Percentiles rank a stretch among this genome's conserved stretches.
Evolutionary conservation across 75 land plant species (phyloP).

Genomic region (Picea sitchensis): DNA sequence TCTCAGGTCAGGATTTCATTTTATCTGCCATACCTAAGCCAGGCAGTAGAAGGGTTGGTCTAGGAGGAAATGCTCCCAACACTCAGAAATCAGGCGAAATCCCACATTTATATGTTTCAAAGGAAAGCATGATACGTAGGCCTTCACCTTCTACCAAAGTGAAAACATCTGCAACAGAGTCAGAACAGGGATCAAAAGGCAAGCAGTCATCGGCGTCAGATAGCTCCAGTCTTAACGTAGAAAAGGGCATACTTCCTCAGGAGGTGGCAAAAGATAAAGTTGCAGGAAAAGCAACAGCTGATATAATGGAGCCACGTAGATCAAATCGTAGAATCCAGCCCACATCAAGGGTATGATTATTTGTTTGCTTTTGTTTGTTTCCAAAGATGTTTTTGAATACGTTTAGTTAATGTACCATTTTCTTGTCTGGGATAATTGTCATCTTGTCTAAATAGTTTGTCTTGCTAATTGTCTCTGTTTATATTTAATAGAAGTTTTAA

Average conservation of each 20-base stretch:
- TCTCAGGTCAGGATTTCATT: background rate
- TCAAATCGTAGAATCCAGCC: conserved; percentile 82
- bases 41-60: conserved; percentile 13
- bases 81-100: conserved; percentile 10
- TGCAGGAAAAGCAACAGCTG: conserved; percentile 24
- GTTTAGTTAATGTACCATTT: background rate
- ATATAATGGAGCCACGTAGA: conserved; percentile 53
- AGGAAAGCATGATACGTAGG: background rate
- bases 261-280: conserved; percentile 11
- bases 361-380: background rate
- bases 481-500: too few relatives aligned
- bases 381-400: background rate
- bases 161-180: conserved; percentile 9
- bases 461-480: too few relatives aligned
- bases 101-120: conserved; percentile 17
- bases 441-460: background rate
- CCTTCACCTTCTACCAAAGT: conserved; percentile 16
- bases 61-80: conserved; percentile 6
- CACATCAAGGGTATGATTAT: conserved; percentile 60
- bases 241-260: conserved; percentile 14
- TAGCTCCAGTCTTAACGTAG: conserved; percentile 22
- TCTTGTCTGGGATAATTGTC: background rate
- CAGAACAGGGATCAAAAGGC: conserved; percentile 21
- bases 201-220: conserved; percentile 27
- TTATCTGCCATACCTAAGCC: conserved; percentile 15